These are phyloP conservation scores for Sugiyamaella smithiae DNA, from an alignment of 805 yeast genomes.

Conservation along the genomic window DNA sequence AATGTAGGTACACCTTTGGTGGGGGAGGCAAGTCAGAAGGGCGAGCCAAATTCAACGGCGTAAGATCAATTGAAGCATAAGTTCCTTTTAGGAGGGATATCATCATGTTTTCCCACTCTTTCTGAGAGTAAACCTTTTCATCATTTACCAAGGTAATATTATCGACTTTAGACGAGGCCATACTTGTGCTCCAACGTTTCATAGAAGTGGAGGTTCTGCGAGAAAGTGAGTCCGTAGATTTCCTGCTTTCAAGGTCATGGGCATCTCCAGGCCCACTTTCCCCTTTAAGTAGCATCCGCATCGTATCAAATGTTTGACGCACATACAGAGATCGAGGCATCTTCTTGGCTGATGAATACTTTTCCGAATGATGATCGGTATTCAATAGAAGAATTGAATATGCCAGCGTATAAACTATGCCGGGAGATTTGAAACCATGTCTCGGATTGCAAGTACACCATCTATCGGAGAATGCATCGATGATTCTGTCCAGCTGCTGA, in stretches of 20 bases:
- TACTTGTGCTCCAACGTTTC: slow-evolving; percentile 18
- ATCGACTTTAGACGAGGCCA: slow-evolving; percentile 14
- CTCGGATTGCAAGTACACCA: slow-evolving; percentile 52
- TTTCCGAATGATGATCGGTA: slow-evolving; percentile 67
- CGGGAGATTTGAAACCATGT: slow-evolving; percentile 49
- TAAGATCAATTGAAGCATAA: slow-evolving; percentile 25
- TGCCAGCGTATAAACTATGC: slow-evolving; percentile 64
- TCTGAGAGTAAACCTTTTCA: slow-evolving; percentile 6
- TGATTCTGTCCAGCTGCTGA: slow-evolving; percentile 70
- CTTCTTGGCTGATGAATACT: slow-evolving; percentile 30
- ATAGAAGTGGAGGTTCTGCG: slow-evolving; percentile 11
- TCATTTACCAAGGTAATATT: slow-evolving; percentile 16
- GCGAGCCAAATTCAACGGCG: slow-evolving; percentile 24
- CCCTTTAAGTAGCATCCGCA: slow-evolving; percentile 17
- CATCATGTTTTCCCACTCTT: slow-evolving; percentile 25
- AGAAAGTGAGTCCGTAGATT: slow-evolving; percentile 13
- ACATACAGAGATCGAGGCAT: slow-evolving; percentile 37
- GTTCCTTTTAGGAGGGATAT: slow-evolving; percentile 21
- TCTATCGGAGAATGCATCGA: slow-evolving; percentile 63
- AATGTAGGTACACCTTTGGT: slow-evolving; percentile 15
- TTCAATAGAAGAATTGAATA: slow-evolving; percentile 71
- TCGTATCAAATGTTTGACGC: slow-evolving; percentile 24
- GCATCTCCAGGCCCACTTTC: slow-evolving; percentile 5
- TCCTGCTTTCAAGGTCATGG: background rate
- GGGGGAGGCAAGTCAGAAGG: slow-evolving; percentile 1